Evolutionary conservation across 2,329 filamentous ascomycete genomes (phyloP).

Genomic region (Colletotrichum acutatum): DNA sequence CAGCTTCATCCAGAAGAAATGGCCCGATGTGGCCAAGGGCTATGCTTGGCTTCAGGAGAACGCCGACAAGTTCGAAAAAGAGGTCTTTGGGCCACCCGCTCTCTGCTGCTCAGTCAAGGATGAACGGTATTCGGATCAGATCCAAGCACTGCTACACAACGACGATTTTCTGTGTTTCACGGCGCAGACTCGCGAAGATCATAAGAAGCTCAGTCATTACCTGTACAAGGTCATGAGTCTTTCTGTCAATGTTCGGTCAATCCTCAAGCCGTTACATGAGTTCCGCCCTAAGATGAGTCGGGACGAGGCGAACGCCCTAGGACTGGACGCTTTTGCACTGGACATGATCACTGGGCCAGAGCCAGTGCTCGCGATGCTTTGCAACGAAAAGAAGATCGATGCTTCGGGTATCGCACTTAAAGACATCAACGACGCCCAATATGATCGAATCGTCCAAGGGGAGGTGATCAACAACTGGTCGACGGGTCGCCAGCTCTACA

Average conservation of each 20-base stretch:
- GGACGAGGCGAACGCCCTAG: slow-evolving; percentile 66
- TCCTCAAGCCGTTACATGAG: slow-evolving; percentile 61
- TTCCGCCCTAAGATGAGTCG: slow-evolving; percentile 66
- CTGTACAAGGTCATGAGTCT: slow-evolving; percentile 73
- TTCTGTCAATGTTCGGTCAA: slow-evolving; percentile 78
- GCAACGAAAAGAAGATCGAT: slow-evolving; percentile 76
- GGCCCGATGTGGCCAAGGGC: slow-evolving; percentile 72
- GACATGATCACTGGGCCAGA: slow-evolving; percentile 85
- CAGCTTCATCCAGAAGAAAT: slow-evolving; percentile 69
- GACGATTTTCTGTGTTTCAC: slow-evolving; percentile 77
- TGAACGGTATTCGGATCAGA: slow-evolving; percentile 67
- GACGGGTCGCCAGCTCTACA: slow-evolving; percentile 72
- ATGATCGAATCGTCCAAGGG: slow-evolving; percentile 69
- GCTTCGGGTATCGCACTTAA: slow-evolving; percentile 71
- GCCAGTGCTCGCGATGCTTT: slow-evolving; percentile 88
- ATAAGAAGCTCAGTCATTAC: slow-evolving; percentile 74
- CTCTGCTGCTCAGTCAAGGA: slow-evolving; percentile 84
- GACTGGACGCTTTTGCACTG: slow-evolving; percentile 83
- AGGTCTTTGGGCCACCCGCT: slow-evolving; percentile 84
- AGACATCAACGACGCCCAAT: slow-evolving; percentile 75
- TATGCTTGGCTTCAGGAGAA: slow-evolving; percentile 88
- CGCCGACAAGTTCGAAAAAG: slow-evolving; percentile 74
- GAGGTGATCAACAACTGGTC: slow-evolving; percentile 75
- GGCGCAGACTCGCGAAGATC: slow-evolving; percentile 79
- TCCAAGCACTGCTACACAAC: slow-evolving; percentile 61